Evolutionary conservation across 1,284 basidiomycete species (phyloP), one percentile per base, ranked within the genome.

Genomic region (Hymenochaete sp.): DNA sequence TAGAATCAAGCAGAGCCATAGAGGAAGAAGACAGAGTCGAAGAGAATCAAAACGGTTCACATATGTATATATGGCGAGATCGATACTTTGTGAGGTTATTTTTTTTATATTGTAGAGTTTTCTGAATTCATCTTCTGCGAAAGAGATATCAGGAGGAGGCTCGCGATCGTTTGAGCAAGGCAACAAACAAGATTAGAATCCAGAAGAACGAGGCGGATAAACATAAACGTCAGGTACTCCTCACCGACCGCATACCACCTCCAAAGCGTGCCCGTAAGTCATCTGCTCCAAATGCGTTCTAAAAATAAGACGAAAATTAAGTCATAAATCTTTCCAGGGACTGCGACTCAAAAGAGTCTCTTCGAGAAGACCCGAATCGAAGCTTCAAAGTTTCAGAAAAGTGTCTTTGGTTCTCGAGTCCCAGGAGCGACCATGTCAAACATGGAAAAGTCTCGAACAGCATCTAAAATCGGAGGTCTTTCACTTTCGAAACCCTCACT

Each of bases 321-420:
- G n/a, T n/a, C n/a, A n/a, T n/a, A n/a, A n/a, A n/a, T n/a, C n/a
- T n/a, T n/a, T n/a, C n/a, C n/a, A 22, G 41, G 19, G 2, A 51
- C 60, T 29, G 52, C 61, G 35, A 73, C 70, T 52, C 77, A 79
- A 14, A 85, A 79, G 64, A 72, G 78, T 8, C 66, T 88, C 9
- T 77, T 88, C 53, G 80, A 87, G 64, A 86, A 83, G 64, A 80
- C 84, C 6, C 72, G 73, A 49, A 67, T 68, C 26, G 79, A 85
- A 55, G 79, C 82, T 10, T 77, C 73, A 31, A 81, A 75, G 56
- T 61, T 81, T 36, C 78, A 79, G 58, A 77, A 73, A 57, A 72
- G 71, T 25, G 62, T 81, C 53, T 82, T 75, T 56, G 65, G 66
- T 39, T 60, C 70, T 42, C 71, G 68, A n/a, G n/a, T n/a, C n/a